Evolutionary conservation across 108 stramenopile species (phyloP).

Genomic region (Pseudonitzschia pungens): DNA sequence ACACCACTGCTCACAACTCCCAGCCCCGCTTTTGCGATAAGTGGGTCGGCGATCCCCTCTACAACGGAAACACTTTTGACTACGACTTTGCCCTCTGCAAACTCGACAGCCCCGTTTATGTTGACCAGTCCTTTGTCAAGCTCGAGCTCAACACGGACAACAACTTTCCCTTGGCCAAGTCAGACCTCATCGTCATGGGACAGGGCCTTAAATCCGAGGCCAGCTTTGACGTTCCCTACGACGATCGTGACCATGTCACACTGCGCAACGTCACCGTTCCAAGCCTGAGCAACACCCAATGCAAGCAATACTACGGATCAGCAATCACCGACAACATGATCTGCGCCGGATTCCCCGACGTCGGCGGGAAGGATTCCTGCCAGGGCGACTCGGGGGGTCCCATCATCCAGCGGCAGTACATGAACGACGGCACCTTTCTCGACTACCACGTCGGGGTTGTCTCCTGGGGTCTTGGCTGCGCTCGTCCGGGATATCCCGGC

Average conservation of each 20-base stretch:
- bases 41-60: not conserved
- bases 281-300: conserved; percentile 15
- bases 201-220: too few relatives aligned
- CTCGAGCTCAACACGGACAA: conserved; percentile 38
- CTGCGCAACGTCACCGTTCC: conserved; percentile 37
- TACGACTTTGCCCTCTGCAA: conserved; percentile 42
- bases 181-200: conserved; percentile 49
- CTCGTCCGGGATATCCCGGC: conserved; percentile 40
- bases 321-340: conserved; percentile 27
- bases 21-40: not conserved
- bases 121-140: conserved; percentile 18
- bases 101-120: conserved; percentile 21
- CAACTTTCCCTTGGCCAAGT: conserved; percentile 26
- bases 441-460: conserved; percentile 54
- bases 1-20: not conserved
- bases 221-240: too few relatives aligned
- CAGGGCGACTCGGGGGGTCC: conserved; percentile 66
- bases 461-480: conserved; percentile 60
- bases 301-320: conserved; percentile 17
- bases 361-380: conserved; percentile 43
- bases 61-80: conserved; percentile 16
- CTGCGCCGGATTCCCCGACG: conserved; percentile 35
- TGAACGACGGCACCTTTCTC: conserved; percentile 12
- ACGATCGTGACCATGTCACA: too few relatives aligned
- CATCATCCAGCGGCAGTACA: conserved; percentile 18